Evolutionary conservation across 2,329 filamentous ascomycete genomes (phyloP).

Genomic region (Davidsoniella australis): DNA sequence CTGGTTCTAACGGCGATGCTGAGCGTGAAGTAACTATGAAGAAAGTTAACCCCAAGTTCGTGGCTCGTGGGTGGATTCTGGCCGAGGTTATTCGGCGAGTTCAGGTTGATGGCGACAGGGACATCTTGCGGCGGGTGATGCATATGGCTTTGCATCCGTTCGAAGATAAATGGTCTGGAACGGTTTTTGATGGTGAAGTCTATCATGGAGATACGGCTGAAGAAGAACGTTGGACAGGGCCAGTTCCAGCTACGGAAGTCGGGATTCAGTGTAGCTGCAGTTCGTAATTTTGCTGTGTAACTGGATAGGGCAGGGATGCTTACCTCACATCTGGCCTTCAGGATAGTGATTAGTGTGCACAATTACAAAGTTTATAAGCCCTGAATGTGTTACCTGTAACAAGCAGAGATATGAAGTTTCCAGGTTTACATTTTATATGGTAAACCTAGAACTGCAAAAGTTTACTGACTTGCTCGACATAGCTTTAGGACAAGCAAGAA

Average conservation of each 20-base stretch:
- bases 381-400: too few relatives aligned
- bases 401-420: too few relatives aligned
- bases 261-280: conserved; percentile 93
- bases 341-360: too few relatives aligned
- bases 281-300: conserved; percentile 35
- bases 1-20: conserved; percentile 31
- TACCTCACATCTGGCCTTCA: too few relatives aligned
- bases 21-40: conserved; percentile 62
- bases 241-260: conserved; percentile 61
- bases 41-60: conserved; percentile 78
- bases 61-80: conserved; percentile 79
- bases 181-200: conserved; percentile 28
- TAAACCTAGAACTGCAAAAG: too few relatives aligned
- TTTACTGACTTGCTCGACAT: too few relatives aligned
- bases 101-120: conserved; percentile 65
- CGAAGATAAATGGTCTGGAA: conserved; percentile 53
- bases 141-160: conserved; percentile 74
- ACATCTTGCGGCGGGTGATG: conserved; percentile 63
- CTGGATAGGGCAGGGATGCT: too few relatives aligned
- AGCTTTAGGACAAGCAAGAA: too few relatives aligned
- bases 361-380: too few relatives aligned
- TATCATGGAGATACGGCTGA: conserved; percentile 48
- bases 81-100: conserved; percentile 86
- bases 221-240: conserved; percentile 67
- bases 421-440: too few relatives aligned